phyloP scores from a whole-genome alignment of 768 basidiomycete species.

The Sporobolomyces phaffii region DNA sequence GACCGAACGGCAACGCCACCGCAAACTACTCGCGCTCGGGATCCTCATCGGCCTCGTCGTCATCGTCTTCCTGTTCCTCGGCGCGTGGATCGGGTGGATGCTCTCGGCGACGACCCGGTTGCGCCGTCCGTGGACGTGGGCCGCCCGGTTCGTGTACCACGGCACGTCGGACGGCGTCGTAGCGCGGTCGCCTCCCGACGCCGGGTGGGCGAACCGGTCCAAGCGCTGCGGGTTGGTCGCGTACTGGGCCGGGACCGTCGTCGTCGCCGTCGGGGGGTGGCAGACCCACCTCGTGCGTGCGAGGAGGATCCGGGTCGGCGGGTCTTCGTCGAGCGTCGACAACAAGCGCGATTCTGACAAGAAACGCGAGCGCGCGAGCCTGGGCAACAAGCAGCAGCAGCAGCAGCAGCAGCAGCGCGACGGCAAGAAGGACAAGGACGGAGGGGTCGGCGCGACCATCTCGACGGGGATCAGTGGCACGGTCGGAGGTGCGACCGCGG shows the following conservation, averaged over 20 bases:
- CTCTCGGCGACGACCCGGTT: conserved; percentile 55
- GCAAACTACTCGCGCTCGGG: conserved; percentile 72
- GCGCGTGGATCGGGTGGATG: conserved; percentile 83
- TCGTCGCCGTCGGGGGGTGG: conserved; percentile 89
- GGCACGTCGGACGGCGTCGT: conserved; percentile 37
- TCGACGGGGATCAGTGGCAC: background rate
- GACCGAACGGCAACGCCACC: conserved; percentile 72
- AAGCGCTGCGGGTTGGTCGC: conserved; percentile 66
- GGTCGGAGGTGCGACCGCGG: background rate
- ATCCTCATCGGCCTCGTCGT: conserved; percentile 72
- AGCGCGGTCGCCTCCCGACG: background rate
- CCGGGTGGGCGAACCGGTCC: conserved; percentile 57
- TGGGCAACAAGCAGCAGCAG: too few species aligned
- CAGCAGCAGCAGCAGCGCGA: too few species aligned
- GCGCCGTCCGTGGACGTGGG: conserved; percentile 41
- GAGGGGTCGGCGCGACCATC: background rate
- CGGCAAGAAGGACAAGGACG: conserved; percentile 10
- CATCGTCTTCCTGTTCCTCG: conserved; percentile 75
- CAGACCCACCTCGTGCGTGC: conserved; percentile 78
- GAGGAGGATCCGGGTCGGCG: conserved; percentile 50
- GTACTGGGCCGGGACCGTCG: conserved; percentile 78
- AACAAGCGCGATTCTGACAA: conserved; percentile 21
- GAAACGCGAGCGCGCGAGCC: conserved; percentile 47
- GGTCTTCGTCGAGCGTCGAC: conserved; percentile 2
- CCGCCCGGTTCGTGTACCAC: conserved; percentile 21